Base-by-base conservation (phyloP, 306 rosid genomes). In the Bauhinia variegata region DNA sequence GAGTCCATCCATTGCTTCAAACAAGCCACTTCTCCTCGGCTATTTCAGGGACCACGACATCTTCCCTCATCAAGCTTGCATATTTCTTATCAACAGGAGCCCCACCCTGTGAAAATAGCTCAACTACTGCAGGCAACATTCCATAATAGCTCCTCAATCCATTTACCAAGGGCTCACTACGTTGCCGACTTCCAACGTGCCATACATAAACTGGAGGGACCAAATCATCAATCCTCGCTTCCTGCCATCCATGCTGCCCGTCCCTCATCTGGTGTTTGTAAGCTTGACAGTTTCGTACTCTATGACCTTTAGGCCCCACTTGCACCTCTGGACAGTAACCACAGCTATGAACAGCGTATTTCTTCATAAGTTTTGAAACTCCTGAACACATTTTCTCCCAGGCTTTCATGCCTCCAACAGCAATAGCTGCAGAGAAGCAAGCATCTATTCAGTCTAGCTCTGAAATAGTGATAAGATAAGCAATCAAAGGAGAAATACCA, bases 191-290 rank as follows among this genome's bases (percentile, higher is more conserved):
- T 43, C 4, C 82, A 74, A 85, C 56, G 63, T 83, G 91, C 86
- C 84, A 85, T 46, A 85, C 95, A 44, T 85, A 78, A 10, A 85
- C 88, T 3, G 84, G 87, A 59, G 88, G 87, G 54, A 81, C 55
- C 80, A 88, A 68, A 71, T 83, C 85, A 48, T 80, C 72, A 32
- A 88, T 37, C 8, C 81, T 85, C 41, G 95, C 95, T 66, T 78
- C 85, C 64, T 88, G 88, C 95, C 95, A 88, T 42, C 84, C 91
- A 77, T 85, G 95, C 68, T 88, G 91, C 30, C 95, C 95, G 66
- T 85, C 95, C 79, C 95, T 88, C 91, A 85, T 88, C 71, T 88
- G 95, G 74, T 88, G 91, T 58, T 88, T 88, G 83, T 60, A 83
- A 69, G 87, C 95, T 77, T 79, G 79, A 68, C 91, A 88, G 54